phyloP scores from a whole-genome alignment of 106 monocot species.

The Dendrobium chrysotoxum region DNA sequence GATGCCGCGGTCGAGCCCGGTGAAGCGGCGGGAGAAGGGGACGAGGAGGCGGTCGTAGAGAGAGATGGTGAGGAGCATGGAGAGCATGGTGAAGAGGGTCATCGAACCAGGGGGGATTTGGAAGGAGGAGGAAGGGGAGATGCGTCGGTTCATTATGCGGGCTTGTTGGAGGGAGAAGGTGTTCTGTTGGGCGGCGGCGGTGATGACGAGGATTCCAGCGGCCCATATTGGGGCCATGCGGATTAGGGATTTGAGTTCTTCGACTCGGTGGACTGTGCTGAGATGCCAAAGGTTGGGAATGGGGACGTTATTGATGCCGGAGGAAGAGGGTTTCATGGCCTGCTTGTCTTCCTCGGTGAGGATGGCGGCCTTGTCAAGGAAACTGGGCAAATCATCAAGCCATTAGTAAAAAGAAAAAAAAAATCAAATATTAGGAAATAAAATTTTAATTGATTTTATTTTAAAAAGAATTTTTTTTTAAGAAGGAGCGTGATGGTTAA shows the following conservation, averaged over 20 bases:
- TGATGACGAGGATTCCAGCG: constrained; percentile 71
- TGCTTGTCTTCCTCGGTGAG: constrained; percentile 24
- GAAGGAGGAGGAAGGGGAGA: constrained; percentile 43
- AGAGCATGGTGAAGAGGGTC: constrained; percentile 63
- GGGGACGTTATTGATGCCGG: background rate
- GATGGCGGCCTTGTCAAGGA: constrained; percentile 62
- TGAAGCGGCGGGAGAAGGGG: constrained; percentile 50
- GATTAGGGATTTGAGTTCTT: constrained; percentile 78
- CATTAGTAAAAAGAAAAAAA: too few species aligned
- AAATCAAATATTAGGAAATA: too few species aligned
- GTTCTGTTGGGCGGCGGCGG: constrained; percentile 56
- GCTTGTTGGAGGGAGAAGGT: constrained; percentile 88
- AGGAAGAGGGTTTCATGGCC: background rate
- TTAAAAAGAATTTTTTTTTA: too few species aligned
- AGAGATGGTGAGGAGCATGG: constrained; percentile 66
- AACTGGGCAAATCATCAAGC: constrained; percentile 13
- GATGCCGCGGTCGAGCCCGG: constrained; percentile 59
- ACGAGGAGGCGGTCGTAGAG: constrained; percentile 75
- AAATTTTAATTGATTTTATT: too few species aligned
- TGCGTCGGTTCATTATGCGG: constrained; percentile 79
- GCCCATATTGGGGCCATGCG: constrained; percentile 87
- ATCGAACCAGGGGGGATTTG: constrained; percentile 79
- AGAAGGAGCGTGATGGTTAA: too few species aligned
- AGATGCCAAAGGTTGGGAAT: constrained; percentile 59
- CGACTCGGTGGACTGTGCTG: constrained; percentile 81